phyloP scores from a whole-genome alignment of 768 basidiomycete species.

The Dictyophora rubrovolvata region DNA sequence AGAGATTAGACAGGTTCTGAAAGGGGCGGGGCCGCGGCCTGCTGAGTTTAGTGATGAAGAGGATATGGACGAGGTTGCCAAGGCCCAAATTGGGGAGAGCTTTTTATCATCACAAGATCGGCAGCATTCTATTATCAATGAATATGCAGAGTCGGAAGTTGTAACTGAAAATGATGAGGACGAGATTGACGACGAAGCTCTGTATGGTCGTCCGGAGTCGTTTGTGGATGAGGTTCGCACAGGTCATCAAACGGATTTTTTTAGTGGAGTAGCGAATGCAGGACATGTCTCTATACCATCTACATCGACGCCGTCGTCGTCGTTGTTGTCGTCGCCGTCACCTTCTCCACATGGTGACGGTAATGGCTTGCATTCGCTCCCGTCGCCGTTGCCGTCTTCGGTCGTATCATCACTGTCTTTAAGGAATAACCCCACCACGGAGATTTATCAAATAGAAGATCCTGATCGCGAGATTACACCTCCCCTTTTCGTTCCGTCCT shows the following conservation, averaged over 20 bases:
- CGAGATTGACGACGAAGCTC: neutral
- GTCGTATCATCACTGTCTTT: neutral
- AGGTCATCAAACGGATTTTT: neutral
- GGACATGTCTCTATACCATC: neutral
- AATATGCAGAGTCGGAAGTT: neutral
- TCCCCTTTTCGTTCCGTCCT: neutral
- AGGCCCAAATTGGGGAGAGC: neutral
- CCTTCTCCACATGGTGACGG: neutral
- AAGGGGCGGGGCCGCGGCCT: conserved; percentile 7
- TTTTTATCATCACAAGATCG: neutral
- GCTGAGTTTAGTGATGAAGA: conserved; percentile 31
- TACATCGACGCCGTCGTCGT: too few species aligned
- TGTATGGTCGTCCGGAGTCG: neutral
- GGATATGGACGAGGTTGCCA: conserved; percentile 42
- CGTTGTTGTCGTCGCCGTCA: neutral
- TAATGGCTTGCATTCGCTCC: neutral
- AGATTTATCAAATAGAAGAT: neutral
- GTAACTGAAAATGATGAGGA: neutral
- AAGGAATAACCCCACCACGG: neutral
- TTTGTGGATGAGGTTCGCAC: neutral
- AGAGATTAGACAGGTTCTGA: conserved; percentile 60
- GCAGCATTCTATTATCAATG: neutral
- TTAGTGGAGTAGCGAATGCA: neutral
- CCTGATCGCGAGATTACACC: neutral
- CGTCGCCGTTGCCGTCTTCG: neutral